Evolutionary conservation across 1,139 yeast genomes (phyloP).

Genomic region (Pneumocystis wakefieldiae): DNA sequence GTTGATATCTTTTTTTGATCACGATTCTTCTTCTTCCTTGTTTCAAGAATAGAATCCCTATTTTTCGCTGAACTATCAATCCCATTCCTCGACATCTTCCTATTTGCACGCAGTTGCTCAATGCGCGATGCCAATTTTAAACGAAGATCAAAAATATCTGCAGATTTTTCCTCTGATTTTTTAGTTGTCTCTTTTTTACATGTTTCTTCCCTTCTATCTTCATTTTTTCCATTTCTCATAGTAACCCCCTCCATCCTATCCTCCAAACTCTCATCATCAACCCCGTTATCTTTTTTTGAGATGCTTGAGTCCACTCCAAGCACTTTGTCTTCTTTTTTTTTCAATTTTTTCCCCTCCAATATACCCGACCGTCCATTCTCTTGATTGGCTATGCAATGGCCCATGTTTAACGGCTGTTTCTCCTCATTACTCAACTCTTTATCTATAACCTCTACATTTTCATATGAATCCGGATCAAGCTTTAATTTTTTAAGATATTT

Average conservation of each 20-base stretch:
- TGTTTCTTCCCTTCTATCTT: not conserved
- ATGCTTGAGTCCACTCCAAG: not conserved
- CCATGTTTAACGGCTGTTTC: not conserved
- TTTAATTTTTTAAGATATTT: conserved; percentile 51
- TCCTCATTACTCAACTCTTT: conserved; percentile 37
- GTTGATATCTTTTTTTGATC: conserved; percentile 15
- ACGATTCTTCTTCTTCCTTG: conserved; percentile 18
- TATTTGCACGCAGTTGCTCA: conserved; percentile 50
- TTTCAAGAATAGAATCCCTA: conserved; percentile 30
- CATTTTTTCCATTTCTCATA: not conserved
- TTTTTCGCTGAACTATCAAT: conserved; percentile 64
- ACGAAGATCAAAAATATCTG: conserved; percentile 42
- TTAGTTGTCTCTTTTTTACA: not conserved
- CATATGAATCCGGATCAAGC: conserved; percentile 52
- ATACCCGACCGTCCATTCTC: not conserved
- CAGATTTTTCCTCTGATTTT: conserved; percentile 4
- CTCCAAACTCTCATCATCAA: not conserved
- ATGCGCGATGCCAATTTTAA: conserved; percentile 63
- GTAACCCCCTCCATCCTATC: not conserved
- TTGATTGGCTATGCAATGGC: not conserved
- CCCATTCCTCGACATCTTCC: conserved; percentile 84
- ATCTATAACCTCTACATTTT: conserved; percentile 51
- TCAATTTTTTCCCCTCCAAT: not conserved
- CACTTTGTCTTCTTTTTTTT: not conserved
- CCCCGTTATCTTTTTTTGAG: not conserved